phyloP scores from a whole-genome alignment of 2,329 filamentous ascomycete genomes.

The Coleophoma cylindrospora region DNA sequence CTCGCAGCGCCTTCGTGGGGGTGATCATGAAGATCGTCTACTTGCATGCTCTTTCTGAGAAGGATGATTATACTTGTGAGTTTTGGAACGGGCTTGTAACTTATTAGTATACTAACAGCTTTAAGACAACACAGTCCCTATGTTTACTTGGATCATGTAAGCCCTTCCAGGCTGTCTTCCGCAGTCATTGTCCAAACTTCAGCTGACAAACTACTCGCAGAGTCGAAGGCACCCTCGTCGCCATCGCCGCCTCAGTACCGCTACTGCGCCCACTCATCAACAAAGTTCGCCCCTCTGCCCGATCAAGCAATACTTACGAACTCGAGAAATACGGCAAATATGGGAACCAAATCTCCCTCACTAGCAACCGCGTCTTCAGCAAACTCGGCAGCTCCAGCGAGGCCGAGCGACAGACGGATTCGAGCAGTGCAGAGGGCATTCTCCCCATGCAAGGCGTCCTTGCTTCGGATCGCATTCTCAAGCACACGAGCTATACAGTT shows the following conservation, averaged over 20 bases:
- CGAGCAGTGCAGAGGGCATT: background rate
- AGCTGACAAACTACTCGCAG: background rate
- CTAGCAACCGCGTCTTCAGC: background rate
- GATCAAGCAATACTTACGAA: background rate
- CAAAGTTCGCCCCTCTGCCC: background rate
- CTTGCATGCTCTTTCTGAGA: slow-evolving; percentile 3
- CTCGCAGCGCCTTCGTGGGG: slow-evolving; percentile 7
- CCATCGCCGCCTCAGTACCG: slow-evolving; percentile 12
- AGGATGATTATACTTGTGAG: slow-evolving; percentile 11
- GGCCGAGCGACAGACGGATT: background rate
- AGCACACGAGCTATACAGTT: background rate
- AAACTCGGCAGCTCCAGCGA: background rate
- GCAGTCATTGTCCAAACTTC: background rate
- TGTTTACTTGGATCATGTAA: slow-evolving; percentile 11
- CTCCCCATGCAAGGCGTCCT: background rate
- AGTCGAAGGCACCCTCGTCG: slow-evolving; percentile 11
- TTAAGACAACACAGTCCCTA: slow-evolving; percentile 2
- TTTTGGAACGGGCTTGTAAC: no score
- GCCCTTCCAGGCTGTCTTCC: background rate
- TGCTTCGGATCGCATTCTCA: background rate
- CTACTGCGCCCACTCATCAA: slow-evolving; percentile 11
- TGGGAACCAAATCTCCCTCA: background rate
- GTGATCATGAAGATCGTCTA: slow-evolving; percentile 13
- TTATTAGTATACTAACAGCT: no score
- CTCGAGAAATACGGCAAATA: background rate